A percentile compares a stretch with the other conserved stretches of the same genome.
Conservation (phyloP, 2,329 filamentous ascomycete genomes). For the Stagonosporopsis chrysanthemi region DNA sequence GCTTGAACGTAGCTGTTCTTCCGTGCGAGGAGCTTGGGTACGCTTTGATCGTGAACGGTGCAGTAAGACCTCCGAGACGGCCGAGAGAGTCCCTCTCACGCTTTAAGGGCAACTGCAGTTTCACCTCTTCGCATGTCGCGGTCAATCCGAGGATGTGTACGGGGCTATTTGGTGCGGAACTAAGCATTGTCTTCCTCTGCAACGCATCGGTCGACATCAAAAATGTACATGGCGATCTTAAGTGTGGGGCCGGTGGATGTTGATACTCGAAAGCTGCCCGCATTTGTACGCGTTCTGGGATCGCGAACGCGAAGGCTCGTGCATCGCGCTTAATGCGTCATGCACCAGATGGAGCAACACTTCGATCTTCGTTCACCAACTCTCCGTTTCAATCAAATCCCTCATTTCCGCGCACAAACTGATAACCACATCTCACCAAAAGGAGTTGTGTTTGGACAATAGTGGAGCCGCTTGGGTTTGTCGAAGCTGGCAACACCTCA, state of each 20-base stretch:
- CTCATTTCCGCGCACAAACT: no score
- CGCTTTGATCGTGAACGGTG: slow-evolving; percentile 44
- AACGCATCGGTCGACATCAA: slow-evolving; percentile 38
- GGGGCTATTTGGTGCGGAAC: slow-evolving; percentile 27
- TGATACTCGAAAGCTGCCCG: slow-evolving; percentile 5
- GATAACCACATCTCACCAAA: no score
- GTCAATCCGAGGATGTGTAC: slow-evolving; percentile 33
- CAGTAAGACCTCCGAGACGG: slow-evolving; percentile 36
- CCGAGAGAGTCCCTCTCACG: slow-evolving; percentile 42
- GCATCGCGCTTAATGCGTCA: slow-evolving; percentile 23
- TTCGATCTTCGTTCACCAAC: slow-evolving; percentile 1
- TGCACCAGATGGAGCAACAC: slow-evolving; percentile 2
- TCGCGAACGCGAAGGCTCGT: slow-evolving; percentile 14
- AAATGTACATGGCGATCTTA: slow-evolving; percentile 12
- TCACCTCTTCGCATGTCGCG: slow-evolving; percentile 37
- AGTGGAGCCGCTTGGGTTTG: neutral
- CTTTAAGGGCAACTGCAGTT: slow-evolving; percentile 38
- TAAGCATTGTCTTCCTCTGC: slow-evolving; percentile 44
- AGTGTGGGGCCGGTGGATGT: neutral
- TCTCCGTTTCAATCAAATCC: neutral
- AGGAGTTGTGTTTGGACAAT: neutral
- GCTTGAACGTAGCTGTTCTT: slow-evolving; percentile 42
- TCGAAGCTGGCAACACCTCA: neutral
- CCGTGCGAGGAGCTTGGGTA: slow-evolving; percentile 40
- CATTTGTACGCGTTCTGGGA: slow-evolving; percentile 12